Percentiles rank a stretch among this genome's conserved stretches.
These are phyloP conservation scores for Escallonia herrerae DNA, from an alignment of 129 eudicot species.

Conservation along the genomic window DNA sequence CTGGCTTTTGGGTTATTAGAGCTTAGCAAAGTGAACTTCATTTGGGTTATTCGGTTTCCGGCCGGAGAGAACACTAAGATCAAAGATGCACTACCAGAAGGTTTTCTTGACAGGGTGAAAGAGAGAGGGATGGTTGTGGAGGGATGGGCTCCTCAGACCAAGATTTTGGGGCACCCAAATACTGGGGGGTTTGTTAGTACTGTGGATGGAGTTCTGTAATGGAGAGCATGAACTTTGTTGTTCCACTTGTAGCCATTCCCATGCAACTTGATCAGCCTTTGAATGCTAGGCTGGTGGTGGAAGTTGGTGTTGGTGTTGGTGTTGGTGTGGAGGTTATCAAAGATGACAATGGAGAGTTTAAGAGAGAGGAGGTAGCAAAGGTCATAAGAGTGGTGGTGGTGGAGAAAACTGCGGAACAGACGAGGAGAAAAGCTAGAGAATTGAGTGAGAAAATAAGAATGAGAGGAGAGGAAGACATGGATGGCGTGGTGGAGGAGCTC, in stretches of 20 bases:
- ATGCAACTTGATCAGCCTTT: conserved; percentile 23
- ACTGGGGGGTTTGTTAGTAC: conserved; percentile 20
- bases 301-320: conserved; percentile 18
- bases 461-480: conserved; percentile 10
- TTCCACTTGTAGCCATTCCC: conserved; percentile 20
- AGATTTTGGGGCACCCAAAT: conserved; percentile 16
- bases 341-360: background rate
- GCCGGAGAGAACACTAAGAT: background rate
- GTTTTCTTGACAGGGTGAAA: conserved; percentile 11
- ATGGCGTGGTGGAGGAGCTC: conserved; percentile 9
- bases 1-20: conserved; percentile 24
- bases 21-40: conserved; percentile 15
- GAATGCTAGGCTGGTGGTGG: conserved; percentile 22
- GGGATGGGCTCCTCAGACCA: conserved; percentile 28
- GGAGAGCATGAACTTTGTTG: conserved; percentile 22
- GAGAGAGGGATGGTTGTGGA: conserved; percentile 21
- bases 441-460: conserved; percentile 14
- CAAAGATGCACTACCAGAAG: conserved; percentile 19
- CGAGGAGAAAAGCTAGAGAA: conserved; percentile 5
- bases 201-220: conserved; percentile 29
- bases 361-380: conserved; percentile 15
- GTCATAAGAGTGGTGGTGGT: conserved; percentile 14
- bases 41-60: conserved; percentile 27
- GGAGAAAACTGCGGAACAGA: background rate
- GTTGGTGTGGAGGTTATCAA: conserved; percentile 6